Percentiles rank a stretch among this genome's conserved stretches.
These are phyloP conservation scores for Ceratobasidium sp. DNA, from an alignment of 1,284 basidiomycete genomes.

Conservation along the genomic window DNA sequence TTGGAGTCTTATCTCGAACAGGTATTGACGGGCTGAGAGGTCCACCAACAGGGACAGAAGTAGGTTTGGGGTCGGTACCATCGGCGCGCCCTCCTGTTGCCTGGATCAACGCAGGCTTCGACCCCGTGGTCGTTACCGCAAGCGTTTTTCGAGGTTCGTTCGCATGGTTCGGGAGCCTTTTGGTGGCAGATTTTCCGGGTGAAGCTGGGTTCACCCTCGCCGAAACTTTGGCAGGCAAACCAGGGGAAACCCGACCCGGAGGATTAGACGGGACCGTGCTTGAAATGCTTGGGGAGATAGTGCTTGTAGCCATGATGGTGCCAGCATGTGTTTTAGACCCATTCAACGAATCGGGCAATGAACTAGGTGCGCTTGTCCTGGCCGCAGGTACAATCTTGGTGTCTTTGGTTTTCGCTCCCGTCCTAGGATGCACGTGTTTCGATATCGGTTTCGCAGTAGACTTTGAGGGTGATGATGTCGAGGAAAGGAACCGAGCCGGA, in stretches of 20 bases:
- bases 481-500: not conserved
- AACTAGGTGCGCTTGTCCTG: not conserved
- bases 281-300: not conserved
- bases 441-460: conserved; percentile 2
- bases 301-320: not conserved
- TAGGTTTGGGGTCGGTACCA: not conserved
- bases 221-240: not conserved
- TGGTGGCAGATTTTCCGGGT: not conserved
- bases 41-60: too few species aligned
- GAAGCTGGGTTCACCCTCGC: not conserved
- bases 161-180: not conserved
- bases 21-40: not conserved
- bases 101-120: not conserved
- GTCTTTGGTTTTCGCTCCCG: not conserved
- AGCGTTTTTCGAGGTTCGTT: not conserved
- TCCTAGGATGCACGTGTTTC: conserved; percentile 9
- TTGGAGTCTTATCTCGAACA: not conserved
- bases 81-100: not conserved
- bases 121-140: not conserved
- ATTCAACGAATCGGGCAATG: not conserved
- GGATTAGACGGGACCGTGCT: not conserved
- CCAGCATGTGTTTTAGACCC: not conserved
- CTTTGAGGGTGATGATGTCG: not conserved
- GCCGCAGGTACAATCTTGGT: not conserved
- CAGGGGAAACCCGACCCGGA: too few species aligned